A percentile compares a stretch with the other conserved stretches of the same genome.
These are phyloP conservation scores for Pestalotiopsis sp. DNA, from an alignment of 2,329 filamentous ascomycete genomes.

Conservation along the genomic window DNA sequence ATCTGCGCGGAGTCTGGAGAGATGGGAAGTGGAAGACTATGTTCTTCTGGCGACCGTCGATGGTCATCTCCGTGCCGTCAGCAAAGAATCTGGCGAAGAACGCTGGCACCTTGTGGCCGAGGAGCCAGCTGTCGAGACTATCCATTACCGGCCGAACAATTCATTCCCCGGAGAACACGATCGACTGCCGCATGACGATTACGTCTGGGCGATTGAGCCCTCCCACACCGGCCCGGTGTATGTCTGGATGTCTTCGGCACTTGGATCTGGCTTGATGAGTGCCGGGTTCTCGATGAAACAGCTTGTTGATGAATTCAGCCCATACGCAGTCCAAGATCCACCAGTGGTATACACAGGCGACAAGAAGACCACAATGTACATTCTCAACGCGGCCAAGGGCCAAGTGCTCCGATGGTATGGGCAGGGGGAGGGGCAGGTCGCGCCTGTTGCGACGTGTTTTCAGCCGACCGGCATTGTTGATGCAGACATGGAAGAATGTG, in stretches of 20 bases:
- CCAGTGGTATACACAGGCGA: conserved; percentile 87
- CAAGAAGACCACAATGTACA: conserved; percentile 89
- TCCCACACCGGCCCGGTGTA: conserved; percentile 85
- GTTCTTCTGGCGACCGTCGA: conserved; percentile 99
- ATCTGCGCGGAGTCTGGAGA: conserved; percentile 94
- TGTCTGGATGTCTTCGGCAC: conserved; percentile 73
- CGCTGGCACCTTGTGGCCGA: conserved; percentile 86
- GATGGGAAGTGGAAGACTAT: conserved; percentile 99
- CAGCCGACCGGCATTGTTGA: conserved; percentile 69
- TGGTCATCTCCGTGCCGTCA: conserved; percentile 89
- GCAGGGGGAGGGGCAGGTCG: conserved; percentile 67
- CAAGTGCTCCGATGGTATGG: conserved; percentile 84
- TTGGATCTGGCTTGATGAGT: conserved; percentile 61
- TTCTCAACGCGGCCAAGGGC: conserved; percentile 84
- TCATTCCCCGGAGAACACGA: conserved; percentile 57
- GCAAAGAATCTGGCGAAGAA: conserved; percentile 81
- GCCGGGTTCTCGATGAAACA: conserved; percentile 80
- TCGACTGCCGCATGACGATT: conserved; percentile 75
- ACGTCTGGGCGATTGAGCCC: conserved; percentile 94
- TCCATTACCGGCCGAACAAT: conserved; percentile 73
- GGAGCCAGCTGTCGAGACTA: conserved; percentile 88
- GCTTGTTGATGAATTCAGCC: conserved; percentile 80
- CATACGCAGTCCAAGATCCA: conserved; percentile 74
- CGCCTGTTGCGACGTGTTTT: conserved; percentile 75
- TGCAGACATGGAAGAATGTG: conserved; percentile 70